These are phyloP conservation scores for Jaltomata sinuosa DNA, from an alignment of 257 asterid species.

Conservation along the genomic window DNA sequence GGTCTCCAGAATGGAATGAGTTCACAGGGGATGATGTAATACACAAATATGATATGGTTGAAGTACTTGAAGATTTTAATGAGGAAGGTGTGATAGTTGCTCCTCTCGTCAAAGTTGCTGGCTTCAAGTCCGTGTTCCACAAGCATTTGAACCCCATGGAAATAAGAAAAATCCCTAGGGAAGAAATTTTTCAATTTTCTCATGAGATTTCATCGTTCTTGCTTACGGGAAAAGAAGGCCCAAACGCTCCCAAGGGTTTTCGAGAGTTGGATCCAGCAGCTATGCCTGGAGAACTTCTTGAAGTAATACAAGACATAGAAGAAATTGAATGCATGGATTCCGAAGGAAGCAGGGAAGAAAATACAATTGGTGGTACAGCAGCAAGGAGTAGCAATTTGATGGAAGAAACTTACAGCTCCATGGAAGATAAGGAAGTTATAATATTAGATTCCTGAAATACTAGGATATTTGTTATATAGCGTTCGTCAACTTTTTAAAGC, in stretches of 20 bases:
- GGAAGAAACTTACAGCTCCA: slow-evolving; percentile 17
- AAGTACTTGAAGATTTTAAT: slow-evolving; percentile 59
- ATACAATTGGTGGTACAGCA: slow-evolving; percentile 15
- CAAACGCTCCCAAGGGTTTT: slow-evolving; percentile 36
- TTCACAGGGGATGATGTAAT: slow-evolving; percentile 41
- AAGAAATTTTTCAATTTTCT: slow-evolving; percentile 62
- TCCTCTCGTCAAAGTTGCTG: slow-evolving; percentile 59
- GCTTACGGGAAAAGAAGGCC: slow-evolving; percentile 41
- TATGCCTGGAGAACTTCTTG: slow-evolving; percentile 43
- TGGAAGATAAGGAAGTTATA: background rate
- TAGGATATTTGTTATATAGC: background rate
- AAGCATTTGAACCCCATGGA: slow-evolving; percentile 37
- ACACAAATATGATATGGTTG: slow-evolving; percentile 49
- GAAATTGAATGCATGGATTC: slow-evolving; percentile 26
- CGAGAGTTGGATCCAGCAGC: slow-evolving; percentile 66
- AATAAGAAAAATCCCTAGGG: slow-evolving; percentile 46
- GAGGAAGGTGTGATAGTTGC: slow-evolving; percentile 50
- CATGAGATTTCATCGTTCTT: slow-evolving; percentile 56
- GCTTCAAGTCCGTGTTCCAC: slow-evolving; percentile 54
- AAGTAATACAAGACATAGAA: slow-evolving; percentile 27
- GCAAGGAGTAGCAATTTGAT: slow-evolving; percentile 4
- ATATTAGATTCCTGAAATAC: background rate
- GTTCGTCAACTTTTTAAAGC: background rate
- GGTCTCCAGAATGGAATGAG: slow-evolving; percentile 72
- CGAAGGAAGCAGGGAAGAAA: slow-evolving; percentile 20